A percentile compares a stretch with the other conserved stretches of the same genome.
These are phyloP conservation scores for Mycena olivaceomarginata DNA, from an alignment of 768 basidiomycete species.

Conservation along the genomic window DNA sequence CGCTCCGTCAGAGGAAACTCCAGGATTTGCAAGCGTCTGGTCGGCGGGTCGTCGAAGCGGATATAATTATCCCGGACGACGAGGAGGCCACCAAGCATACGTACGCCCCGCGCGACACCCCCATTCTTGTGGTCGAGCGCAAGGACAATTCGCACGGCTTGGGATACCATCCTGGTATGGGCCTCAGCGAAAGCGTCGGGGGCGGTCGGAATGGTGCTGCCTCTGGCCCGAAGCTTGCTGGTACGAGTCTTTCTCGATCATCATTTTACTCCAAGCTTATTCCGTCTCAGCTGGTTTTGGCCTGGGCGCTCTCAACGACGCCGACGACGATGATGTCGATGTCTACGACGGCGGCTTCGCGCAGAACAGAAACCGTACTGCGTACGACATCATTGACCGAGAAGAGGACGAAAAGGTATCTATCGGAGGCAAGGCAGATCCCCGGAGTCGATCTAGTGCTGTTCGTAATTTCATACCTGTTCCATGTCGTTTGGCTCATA, in stretches of 20 bases:
- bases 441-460: constrained; percentile 45
- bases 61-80: constrained; percentile 69
- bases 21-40: constrained; percentile 76
- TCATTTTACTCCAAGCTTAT: background rate
- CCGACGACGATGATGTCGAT: constrained; percentile 94
- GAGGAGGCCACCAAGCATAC: constrained; percentile 92
- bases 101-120: constrained; percentile 90
- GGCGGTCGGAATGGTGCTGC: constrained; percentile 48
- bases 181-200: constrained; percentile 77
- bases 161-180: constrained; percentile 83
- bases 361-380: constrained; percentile 67
- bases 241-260: constrained; percentile 57
- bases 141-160: constrained; percentile 91
- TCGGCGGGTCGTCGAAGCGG: constrained; percentile 53
- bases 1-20: constrained; percentile 81
- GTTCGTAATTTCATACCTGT: constrained; percentile 52
- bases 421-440: constrained; percentile 59
- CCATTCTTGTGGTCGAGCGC: constrained; percentile 73
- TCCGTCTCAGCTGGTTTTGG: constrained; percentile 84
- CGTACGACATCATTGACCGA: constrained; percentile 79
- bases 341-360: constrained; percentile 77
- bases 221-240: constrained; percentile 74
- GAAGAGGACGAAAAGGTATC: constrained; percentile 78
- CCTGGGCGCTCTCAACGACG: constrained; percentile 92
- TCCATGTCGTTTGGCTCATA: constrained; percentile 46